A percentile compares a stretch with the other conserved stretches of the same genome.
Evolutionary conservation across 495 filamentous ascomycete species (phyloP).

Genomic region (Penicillium waksmanii): DNA sequence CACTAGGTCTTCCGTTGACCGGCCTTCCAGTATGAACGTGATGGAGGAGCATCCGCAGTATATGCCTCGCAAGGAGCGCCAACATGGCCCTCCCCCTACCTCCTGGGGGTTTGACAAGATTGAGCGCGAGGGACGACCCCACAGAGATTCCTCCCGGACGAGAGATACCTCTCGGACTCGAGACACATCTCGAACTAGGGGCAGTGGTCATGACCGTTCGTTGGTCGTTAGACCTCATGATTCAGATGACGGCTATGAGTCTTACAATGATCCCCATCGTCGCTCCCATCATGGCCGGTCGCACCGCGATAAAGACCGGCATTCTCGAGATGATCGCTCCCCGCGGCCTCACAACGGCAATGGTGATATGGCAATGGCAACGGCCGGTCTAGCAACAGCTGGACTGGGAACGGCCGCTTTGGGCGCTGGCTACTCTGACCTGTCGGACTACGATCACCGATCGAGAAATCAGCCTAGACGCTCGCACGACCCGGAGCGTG

Average conservation of each 20-base stretch:
- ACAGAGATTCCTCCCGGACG: constrained; percentile 27
- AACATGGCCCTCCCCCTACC: constrained; percentile 60
- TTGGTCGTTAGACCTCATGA: constrained; percentile 43
- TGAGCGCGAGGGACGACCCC: constrained; percentile 39
- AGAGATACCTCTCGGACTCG: constrained; percentile 7
- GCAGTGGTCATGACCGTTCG: constrained; percentile 37
- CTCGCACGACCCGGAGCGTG: constrained; percentile 16
- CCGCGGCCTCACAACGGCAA: constrained; percentile 22
- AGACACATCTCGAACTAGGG: constrained; percentile 33
- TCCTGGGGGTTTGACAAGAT: constrained; percentile 66
- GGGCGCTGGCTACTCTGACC: constrained; percentile 42
- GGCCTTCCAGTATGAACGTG: constrained; percentile 67
- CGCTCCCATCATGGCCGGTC: constrained; percentile 33
- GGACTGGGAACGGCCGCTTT: constrained; percentile 49
- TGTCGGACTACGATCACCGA: constrained; percentile 39
- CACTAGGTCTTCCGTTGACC: constrained; percentile 55
- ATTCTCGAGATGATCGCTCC: constrained; percentile 34
- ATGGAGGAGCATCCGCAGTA: constrained; percentile 59
- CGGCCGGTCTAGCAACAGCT: constrained; percentile 27
- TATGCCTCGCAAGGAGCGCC: constrained; percentile 47
- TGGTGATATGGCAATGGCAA: constrained; percentile 24
- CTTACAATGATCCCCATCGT: constrained; percentile 25
- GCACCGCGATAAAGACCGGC: constrained; percentile 25
- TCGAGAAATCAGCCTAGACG: constrained; percentile 18
- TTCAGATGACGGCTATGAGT: constrained; percentile 44